Conservation (phyloP, 1,284 basidiomycete genomes). For the Paramarasmius palmivorus region DNA sequence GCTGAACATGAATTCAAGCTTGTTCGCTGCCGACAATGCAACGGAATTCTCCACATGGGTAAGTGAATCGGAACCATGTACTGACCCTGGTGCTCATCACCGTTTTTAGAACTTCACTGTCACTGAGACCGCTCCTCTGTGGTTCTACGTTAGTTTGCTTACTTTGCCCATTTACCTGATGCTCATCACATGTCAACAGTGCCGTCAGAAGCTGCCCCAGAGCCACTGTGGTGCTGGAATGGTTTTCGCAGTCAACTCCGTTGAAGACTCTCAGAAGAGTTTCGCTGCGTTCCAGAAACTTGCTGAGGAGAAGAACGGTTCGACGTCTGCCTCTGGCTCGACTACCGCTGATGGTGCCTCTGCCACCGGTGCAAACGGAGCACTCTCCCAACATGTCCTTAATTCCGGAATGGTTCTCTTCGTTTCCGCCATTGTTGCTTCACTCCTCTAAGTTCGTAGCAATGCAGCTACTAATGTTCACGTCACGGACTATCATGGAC, state of each 20-base stretch:
- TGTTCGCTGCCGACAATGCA: conserved; percentile 35
- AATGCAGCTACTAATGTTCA: not conserved
- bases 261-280: conserved; percentile 30
- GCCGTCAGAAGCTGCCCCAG: conserved; percentile 19
- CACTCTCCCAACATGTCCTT: not conserved
- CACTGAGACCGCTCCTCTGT: conserved; percentile 38
- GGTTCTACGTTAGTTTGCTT: conserved; percentile 11
- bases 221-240: conserved; percentile 30
- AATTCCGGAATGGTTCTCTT: not conserved
- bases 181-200: conserved; percentile 28
- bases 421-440: conserved; percentile 1
- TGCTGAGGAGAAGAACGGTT: conserved; percentile 28
- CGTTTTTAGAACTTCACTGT: conserved; percentile 32
- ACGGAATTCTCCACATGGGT: conserved; percentile 31
- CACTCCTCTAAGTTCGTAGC: conserved; percentile 8
- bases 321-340: not conserved
- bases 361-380: not conserved
- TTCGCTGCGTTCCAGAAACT: conserved; percentile 42
- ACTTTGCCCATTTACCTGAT: not conserved
- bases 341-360: conserved; percentile 1
- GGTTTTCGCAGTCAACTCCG: conserved; percentile 35
- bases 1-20: conserved; percentile 22
- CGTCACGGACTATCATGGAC: not conserved
- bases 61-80: not conserved
- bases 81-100: not conserved